Evolutionary conservation across 805 yeast genomes (phyloP).

Genomic region (Saccharomycopsis selenospora): DNA sequence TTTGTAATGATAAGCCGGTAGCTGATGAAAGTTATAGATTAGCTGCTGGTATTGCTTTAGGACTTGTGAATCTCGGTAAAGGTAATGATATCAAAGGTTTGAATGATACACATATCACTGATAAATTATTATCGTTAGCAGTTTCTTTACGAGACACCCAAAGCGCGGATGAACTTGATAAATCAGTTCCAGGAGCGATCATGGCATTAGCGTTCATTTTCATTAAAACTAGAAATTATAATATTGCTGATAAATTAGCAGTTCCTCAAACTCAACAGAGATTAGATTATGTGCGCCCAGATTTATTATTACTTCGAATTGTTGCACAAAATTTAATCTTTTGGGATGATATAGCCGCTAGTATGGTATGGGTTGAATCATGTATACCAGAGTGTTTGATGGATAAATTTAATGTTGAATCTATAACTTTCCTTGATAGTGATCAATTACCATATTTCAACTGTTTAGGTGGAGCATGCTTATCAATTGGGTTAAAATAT

Average conservation of each 20-base stretch:
- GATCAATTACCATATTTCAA: constrained; percentile 58
- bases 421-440: constrained; percentile 23
- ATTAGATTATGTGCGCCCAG: constrained; percentile 72
- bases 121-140: constrained; percentile 50
- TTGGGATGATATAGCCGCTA: constrained; percentile 58
- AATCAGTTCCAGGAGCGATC: constrained; percentile 61
- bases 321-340: constrained; percentile 57
- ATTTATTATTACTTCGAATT: constrained; percentile 57
- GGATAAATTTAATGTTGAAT: constrained; percentile 27
- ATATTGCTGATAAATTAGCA: constrained; percentile 53
- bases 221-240: constrained; percentile 53
- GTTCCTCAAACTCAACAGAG: constrained; percentile 55
- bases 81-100: constrained; percentile 55
- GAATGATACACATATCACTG: constrained; percentile 58
- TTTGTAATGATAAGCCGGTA: constrained; percentile 44
- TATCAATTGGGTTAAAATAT: constrained; percentile 66
- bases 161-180: constrained; percentile 49
- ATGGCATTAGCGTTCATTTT: constrained; percentile 70
- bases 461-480: constrained; percentile 64
- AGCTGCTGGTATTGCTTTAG: constrained; percentile 85
- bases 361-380: constrained; percentile 47
- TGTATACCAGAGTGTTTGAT: constrained; percentile 46
- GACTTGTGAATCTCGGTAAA: constrained; percentile 73
- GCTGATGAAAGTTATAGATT: constrained; percentile 76
- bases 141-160: constrained; percentile 56